Evolutionary conservation across 345 rosid genomes (phyloP), one percentile per base, ranked within the genome.

Genomic region (Corchorus capsularis): DNA sequence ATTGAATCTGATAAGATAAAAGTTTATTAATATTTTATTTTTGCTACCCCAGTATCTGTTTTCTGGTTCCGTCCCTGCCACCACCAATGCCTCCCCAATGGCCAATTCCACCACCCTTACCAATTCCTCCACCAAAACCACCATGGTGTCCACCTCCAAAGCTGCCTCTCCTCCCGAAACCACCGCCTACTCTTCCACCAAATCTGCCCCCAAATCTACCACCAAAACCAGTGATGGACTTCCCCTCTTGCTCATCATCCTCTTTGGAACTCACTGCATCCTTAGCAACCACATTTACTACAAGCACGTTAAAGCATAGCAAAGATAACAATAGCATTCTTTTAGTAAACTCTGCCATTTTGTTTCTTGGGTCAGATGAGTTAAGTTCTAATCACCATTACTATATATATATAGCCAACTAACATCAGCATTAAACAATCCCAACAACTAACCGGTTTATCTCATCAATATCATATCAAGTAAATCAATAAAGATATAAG

Each of bases 231-330:
- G 72, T 73, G 14, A 65, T 0, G 8, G 78, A 79, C 60, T 82
- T 78, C 66, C 84, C 84, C 5, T 82, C 80, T 52, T 27, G 27
- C 27, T 27, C 27, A 27, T 85, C 85, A 17, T 79, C 61, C 32
- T 61, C 74, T 7, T 49, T 47, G 1, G 52, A 71, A 35, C 69
- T 75, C 54, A 35, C 85, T 13, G 59, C 76, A 78, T 87, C 69
- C 73, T 82, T 85, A 2, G 86, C 89, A 72, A 74, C 34, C 64
- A 83, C 92, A 69, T 80, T 82, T 57, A 68, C 85, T 4, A 77
- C 82, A 20, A 90, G 74, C 74, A 84, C 81, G 78, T 81, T 73
- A 66, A 87, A 61, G 53, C 90, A 88, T 22, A 90, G 74, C 81
- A 90, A 82, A 69, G 84, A 77, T 52, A 90, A 72, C 13, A 87